Percentiles rank a stretch among this genome's conserved stretches.
Conservation (phyloP, 305 asterid species). For the Fraxinus sp. region DNA sequence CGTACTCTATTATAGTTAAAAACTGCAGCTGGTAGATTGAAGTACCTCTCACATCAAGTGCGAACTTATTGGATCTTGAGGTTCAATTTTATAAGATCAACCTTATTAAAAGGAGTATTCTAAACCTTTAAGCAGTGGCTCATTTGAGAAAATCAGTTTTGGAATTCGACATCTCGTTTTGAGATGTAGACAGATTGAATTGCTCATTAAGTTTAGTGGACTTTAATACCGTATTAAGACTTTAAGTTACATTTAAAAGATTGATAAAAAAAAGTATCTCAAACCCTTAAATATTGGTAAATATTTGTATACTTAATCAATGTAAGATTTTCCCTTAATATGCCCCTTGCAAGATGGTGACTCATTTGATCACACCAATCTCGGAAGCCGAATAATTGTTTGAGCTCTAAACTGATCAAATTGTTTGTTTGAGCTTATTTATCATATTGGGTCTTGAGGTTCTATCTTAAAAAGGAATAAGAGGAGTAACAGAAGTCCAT, state of each 20-base stretch:
- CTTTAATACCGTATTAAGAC: background rate
- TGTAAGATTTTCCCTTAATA: background rate
- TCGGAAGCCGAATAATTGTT: background rate
- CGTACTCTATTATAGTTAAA: background rate
- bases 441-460: background rate
- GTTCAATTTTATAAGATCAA: background rate
- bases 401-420: background rate
- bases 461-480: background rate
- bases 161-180: background rate
- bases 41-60: background rate
- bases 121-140: background rate
- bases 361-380: background rate
- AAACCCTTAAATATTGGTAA: background rate
- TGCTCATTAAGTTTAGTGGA: background rate
- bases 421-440: background rate
- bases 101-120: background rate
- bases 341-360: background rate
- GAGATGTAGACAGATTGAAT: background rate
- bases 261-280: background rate
- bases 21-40: background rate
- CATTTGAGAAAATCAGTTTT: background rate
- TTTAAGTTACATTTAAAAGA: background rate
- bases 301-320: background rate
- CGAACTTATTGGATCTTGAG: background rate
- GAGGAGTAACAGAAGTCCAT: background rate